Conservation (phyloP, 805 yeast species). For the Lachancea thermotolerans region DNA sequence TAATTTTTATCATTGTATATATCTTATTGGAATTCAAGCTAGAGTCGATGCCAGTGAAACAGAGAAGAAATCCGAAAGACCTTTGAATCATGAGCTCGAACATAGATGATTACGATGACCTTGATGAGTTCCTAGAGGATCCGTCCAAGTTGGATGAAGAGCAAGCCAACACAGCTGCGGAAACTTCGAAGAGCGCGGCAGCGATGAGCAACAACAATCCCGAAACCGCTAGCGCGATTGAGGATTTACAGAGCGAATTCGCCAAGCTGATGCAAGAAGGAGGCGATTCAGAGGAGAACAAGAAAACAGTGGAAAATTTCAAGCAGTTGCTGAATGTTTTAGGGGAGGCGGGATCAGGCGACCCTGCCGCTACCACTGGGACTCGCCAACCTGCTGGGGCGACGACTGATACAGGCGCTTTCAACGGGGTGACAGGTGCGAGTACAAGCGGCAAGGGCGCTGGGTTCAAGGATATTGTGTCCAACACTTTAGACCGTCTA, state of each 20-base stretch:
- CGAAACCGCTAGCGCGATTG: slow-evolving; percentile 27
- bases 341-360: slow-evolving; percentile 22
- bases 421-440: neutral
- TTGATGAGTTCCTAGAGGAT: slow-evolving; percentile 66
- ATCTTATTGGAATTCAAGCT: too few relatives aligned
- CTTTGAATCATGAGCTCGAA: slow-evolving; percentile 4
- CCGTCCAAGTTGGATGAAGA: slow-evolving; percentile 13
- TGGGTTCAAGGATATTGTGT: slow-evolving; percentile 66
- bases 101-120: slow-evolving; percentile 58
- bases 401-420: neutral
- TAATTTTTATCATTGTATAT: neutral
- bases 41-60: neutral
- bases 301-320: slow-evolving; percentile 30
- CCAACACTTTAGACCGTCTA: slow-evolving; percentile 72
- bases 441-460: slow-evolving; percentile 21
- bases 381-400: slow-evolving; percentile 17
- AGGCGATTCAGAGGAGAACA: slow-evolving; percentile 8
- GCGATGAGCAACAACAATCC: slow-evolving; percentile 18
- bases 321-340: slow-evolving; percentile 29
- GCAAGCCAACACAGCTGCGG: slow-evolving; percentile 5
- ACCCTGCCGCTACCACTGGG: slow-evolving; percentile 5
- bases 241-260: slow-evolving; percentile 24
- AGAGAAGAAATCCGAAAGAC: neutral
- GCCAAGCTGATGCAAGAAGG: slow-evolving; percentile 19
- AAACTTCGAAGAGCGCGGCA: slow-evolving; percentile 13